These are phyloP conservation scores for Talaromyces adpressus DNA, from an alignment of 495 filamentous ascomycete species.

Conservation along the genomic window DNA sequence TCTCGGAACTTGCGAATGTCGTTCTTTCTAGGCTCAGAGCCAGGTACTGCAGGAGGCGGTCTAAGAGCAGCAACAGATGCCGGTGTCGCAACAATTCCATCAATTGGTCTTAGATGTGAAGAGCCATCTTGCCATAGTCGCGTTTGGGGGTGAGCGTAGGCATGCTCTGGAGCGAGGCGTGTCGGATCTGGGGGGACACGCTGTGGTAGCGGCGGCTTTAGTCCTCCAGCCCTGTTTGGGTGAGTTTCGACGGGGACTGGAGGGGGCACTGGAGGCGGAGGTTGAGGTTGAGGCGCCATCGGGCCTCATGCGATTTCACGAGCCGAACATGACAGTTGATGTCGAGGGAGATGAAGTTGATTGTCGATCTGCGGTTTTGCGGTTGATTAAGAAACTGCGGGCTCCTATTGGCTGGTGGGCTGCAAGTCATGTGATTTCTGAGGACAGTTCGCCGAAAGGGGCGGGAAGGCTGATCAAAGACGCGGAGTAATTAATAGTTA, in stretches of 20 bases:
- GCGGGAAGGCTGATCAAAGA: neutral
- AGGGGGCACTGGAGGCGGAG: constrained; percentile 28
- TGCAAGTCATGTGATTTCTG: neutral
- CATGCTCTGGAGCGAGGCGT: constrained; percentile 77
- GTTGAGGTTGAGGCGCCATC: constrained; percentile 34
- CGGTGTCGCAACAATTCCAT: constrained; percentile 21
- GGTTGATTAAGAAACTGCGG: neutral
- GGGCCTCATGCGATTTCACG: constrained; percentile 15
- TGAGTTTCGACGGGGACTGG: constrained; percentile 41
- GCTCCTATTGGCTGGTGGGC: neutral
- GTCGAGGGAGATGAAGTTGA: neutral
- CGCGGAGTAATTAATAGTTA: neutral
- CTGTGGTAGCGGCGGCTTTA: constrained; percentile 36
- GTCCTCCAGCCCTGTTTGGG: constrained; percentile 29
- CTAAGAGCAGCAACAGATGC: constrained; percentile 31
- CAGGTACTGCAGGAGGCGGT: constrained; percentile 29
- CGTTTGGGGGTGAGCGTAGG: constrained; percentile 52
- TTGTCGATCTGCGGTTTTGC: neutral
- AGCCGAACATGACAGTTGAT: constrained; percentile 4
- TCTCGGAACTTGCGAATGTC: constrained; percentile 44
- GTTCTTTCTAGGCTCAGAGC: constrained; percentile 20
- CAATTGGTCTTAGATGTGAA: constrained; percentile 26
- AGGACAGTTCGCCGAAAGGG: neutral
- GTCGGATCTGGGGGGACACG: constrained; percentile 45
- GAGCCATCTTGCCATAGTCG: constrained; percentile 42